Evolutionary conservation across 257 asterid genomes (phyloP), one percentile per base, ranked within the genome.

Genomic region (Asclepias syriaca): DNA sequence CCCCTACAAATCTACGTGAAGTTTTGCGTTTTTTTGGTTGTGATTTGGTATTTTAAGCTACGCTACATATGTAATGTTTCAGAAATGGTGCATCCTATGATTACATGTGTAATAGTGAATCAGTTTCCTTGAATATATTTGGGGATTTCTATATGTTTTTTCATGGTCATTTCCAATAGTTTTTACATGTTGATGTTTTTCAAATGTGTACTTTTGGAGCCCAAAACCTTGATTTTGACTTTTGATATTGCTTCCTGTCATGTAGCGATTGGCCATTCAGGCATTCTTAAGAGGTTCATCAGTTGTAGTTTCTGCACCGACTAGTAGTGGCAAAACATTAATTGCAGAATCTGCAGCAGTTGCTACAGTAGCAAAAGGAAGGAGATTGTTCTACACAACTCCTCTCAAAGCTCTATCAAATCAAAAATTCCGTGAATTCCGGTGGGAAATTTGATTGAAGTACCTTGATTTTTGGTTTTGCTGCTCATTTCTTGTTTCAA

Each of bases 341-440:
- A 92, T 95, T 73, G 99, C 99, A n/a, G 99, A 95, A 84, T 89
- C 96, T 79, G 98, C 99, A 32, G 99, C 98, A 11, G 93, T 95
- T 75, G 96, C 99, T 46, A 92, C 98, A 8, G 85, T 88, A 7
- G 89, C 98, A 37, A 85, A 87, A 72, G 95, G 98, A 76, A 87
- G 84, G 87, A 87, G 95, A 87, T 81, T 95, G 78, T 95, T 95
- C 80, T 92, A 95, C 81, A 95, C 98, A 24, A 92, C 99, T 70
- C 99, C 99, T 75, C 84, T 95, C 39, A 95, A 92, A 81, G 99
- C 99, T 64, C 84, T 95, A 77, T 95, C 99, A 4, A 95, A 95
- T 78, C 98, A 95, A 90, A 95, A 95, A 80, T 92, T 95, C 73
- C 96, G 98, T 48, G 99, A 95, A 80, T 92, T 95, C 78, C 96